Evolutionary conservation across 2,329 filamentous ascomycete genomes (phyloP).

Genomic region (Paecilomyces variotii): DNA sequence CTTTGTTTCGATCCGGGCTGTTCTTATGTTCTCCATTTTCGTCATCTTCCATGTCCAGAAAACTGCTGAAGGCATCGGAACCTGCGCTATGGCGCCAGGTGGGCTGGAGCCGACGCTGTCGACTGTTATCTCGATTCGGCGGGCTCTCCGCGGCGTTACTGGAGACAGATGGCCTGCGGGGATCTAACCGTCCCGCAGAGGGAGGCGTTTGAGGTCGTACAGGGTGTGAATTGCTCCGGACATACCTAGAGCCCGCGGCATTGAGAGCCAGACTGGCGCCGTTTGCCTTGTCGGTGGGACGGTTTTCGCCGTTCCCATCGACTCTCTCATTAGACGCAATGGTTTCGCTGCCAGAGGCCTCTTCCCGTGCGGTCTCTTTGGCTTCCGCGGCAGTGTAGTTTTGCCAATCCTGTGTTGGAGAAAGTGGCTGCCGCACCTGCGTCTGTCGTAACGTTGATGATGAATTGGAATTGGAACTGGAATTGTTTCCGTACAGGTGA

Average conservation of each 20-base stretch:
- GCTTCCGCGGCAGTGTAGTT: slow-evolving; percentile 64
- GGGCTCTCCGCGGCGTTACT: slow-evolving; percentile 15
- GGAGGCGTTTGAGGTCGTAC: slow-evolving; percentile 41
- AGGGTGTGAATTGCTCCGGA: slow-evolving; percentile 42
- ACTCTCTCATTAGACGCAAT: slow-evolving; percentile 25
- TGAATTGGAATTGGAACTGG: not conserved
- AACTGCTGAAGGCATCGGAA: slow-evolving; percentile 35
- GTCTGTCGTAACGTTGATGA: not conserved
- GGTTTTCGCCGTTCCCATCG: slow-evolving; percentile 25
- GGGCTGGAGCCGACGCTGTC: slow-evolving; percentile 26
- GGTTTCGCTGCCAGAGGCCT: slow-evolving; percentile 35
- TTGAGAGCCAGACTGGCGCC: slow-evolving; percentile 17
- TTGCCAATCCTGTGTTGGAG: slow-evolving; percentile 47
- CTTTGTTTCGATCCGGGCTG: slow-evolving; percentile 22
- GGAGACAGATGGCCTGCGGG: slow-evolving; percentile 21
- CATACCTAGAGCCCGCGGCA: slow-evolving; percentile 40
- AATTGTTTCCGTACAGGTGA: not conserved
- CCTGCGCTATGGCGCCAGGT: slow-evolving; percentile 33
- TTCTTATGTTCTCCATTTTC: slow-evolving; percentile 21
- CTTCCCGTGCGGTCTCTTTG: slow-evolving; percentile 47
- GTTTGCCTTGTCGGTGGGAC: slow-evolving; percentile 21
- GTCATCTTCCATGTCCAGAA: slow-evolving; percentile 38
- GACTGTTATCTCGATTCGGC: slow-evolving; percentile 20
- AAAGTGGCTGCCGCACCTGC: slow-evolving; percentile 35
- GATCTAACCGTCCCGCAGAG: slow-evolving; percentile 26